Evolutionary conservation across 805 yeast genomes (phyloP).

Genomic region (Wickerhamomyces tratensis): DNA sequence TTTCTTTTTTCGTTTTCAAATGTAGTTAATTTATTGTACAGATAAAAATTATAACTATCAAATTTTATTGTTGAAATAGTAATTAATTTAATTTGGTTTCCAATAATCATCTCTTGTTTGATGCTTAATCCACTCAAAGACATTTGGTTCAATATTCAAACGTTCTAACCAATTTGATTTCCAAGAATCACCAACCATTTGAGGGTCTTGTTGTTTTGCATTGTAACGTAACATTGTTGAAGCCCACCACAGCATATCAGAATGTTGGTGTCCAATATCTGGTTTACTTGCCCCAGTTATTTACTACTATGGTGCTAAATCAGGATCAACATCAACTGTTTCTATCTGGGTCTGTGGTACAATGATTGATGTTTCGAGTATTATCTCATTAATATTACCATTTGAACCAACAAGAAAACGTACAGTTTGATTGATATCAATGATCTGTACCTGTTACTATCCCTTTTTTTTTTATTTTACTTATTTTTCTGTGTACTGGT

Average conservation of each 20-base stretch:
- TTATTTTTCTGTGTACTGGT: too few relatives aligned
- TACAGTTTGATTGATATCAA: conserved; percentile 15
- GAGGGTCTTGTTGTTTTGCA: conserved; percentile 37
- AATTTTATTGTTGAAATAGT: conserved; percentile 21
- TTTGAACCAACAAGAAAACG: conserved; percentile 36
- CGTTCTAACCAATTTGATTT: conserved; percentile 30
- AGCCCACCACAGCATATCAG: conserved; percentile 43
- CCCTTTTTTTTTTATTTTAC: too few relatives aligned
- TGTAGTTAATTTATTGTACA: conserved; percentile 24
- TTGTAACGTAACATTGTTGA: conserved; percentile 34
- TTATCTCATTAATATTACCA: conserved; percentile 36
- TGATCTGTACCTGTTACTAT: too few relatives aligned
- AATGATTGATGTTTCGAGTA: conserved; percentile 36
- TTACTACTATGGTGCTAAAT: conserved; percentile 33
- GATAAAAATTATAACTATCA: conserved; percentile 23
- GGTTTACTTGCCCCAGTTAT: conserved; percentile 53
- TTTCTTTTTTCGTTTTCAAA: conserved; percentile 22
- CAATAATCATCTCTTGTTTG: conserved; percentile 36
- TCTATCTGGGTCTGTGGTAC: conserved; percentile 58
- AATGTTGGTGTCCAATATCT: conserved; percentile 38
- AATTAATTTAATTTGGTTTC: conserved; percentile 29
- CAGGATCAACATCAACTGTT: conserved; percentile 24
- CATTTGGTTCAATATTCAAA: conserved; percentile 29
- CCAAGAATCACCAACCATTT: conserved; percentile 29
- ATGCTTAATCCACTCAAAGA: conserved; percentile 31